Conservation (phyloP, 768 basidiomycete species). For the Lentinula sp. region DNA sequence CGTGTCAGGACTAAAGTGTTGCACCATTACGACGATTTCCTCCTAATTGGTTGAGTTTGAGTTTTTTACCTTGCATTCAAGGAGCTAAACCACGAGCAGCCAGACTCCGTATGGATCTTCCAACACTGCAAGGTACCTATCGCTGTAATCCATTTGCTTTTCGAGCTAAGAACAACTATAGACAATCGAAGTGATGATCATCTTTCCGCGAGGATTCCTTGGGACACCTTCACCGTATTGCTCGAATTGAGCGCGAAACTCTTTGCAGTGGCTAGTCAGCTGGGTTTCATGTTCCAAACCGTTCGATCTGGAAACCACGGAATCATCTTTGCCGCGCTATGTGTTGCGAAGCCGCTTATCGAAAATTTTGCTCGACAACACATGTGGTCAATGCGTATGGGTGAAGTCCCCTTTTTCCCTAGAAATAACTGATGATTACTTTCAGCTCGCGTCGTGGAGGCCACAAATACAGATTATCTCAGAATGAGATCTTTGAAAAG, state of each 20-base stretch:
- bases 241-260: not conserved
- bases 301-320: conserved; percentile 5
- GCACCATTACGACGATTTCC: not conserved
- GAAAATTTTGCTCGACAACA: not conserved
- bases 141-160: not conserved
- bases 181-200: conserved; percentile 1
- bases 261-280: conserved; percentile 1
- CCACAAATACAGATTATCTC: not conserved
- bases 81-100: not conserved
- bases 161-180: not conserved
- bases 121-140: not conserved
- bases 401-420: not conserved
- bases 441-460: not conserved
- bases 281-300: not conserved
- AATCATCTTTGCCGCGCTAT: not conserved
- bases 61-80: not conserved
- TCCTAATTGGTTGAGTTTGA: not conserved
- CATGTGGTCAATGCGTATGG: conserved; percentile 1
- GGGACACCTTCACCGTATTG: not conserved
- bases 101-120: not conserved
- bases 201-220: not conserved
- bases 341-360: not conserved
- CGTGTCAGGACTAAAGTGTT: not conserved
- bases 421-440: not conserved
- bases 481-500: not conserved